These are phyloP conservation scores for Mycena capillaripes DNA, from an alignment of 768 basidiomycete genomes.

Conservation along the genomic window DNA sequence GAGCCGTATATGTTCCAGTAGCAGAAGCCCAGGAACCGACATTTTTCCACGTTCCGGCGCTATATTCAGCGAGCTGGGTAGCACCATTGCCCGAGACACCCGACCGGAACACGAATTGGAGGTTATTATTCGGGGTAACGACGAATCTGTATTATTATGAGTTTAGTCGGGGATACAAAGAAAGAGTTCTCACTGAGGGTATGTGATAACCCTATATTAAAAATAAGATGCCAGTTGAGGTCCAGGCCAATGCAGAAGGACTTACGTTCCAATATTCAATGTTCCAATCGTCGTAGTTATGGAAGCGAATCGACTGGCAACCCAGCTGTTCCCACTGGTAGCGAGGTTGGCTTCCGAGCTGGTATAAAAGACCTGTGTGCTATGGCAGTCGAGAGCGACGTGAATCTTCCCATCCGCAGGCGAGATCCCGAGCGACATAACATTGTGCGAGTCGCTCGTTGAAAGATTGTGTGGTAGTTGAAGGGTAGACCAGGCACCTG, in stretches of 20 bases:
- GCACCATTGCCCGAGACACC: constrained; percentile 63
- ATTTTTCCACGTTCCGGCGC: constrained; percentile 55
- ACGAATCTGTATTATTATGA: constrained; percentile 47
- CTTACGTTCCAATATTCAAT: constrained; percentile 59
- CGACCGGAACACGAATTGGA: constrained; percentile 63
- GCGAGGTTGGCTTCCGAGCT: constrained; percentile 56
- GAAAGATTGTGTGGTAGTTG: constrained; percentile 59
- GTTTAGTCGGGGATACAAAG: too few species aligned
- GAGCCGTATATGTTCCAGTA: constrained; percentile 58
- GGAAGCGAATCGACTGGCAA: constrained; percentile 55
- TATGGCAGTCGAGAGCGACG: constrained; percentile 63
- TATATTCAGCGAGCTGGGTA: constrained; percentile 63
- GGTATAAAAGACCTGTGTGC: constrained; percentile 58
- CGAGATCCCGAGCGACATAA: constrained; percentile 59
- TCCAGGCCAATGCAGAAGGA: constrained; percentile 20
- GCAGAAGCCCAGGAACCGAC: constrained; percentile 63
- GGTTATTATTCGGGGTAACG: constrained; percentile 58
- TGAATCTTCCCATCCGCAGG: constrained; percentile 62
- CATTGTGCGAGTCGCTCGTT: constrained; percentile 60
- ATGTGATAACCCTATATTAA: constrained; percentile 55
- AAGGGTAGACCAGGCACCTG: constrained; percentile 56
- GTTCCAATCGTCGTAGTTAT: constrained; percentile 58
- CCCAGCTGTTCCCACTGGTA: constrained; percentile 58
- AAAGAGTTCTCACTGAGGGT: constrained; percentile 50
- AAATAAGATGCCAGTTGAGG: background rate